Percentiles rank a stretch among this genome's conserved stretches.
phyloP scores from a whole-genome alignment of 352 stramenopile species.

The Globisporangium rhizosaccharum region DNA sequence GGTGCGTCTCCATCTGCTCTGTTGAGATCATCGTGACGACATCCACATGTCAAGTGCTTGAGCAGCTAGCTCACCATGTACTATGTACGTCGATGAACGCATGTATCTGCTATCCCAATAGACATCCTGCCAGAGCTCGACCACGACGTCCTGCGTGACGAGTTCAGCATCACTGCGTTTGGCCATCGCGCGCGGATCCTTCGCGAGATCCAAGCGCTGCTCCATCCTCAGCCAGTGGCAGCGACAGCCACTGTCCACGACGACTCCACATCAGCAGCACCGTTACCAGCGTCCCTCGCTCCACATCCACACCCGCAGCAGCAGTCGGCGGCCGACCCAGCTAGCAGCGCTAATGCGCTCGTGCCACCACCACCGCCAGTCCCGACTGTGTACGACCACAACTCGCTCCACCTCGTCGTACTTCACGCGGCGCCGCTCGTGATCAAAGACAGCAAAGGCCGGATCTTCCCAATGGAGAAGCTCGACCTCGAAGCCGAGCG shows the following conservation, averaged over 20 bases:
- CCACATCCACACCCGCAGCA: background rate
- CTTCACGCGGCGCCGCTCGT: slow-evolving; percentile 77
- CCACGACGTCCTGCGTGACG: slow-evolving; percentile 56
- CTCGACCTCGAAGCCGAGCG: slow-evolving; percentile 73
- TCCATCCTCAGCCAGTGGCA: slow-evolving; percentile 5
- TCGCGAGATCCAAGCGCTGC: slow-evolving; percentile 48
- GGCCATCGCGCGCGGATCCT: slow-evolving; percentile 54
- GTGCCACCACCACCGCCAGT: slow-evolving; percentile 4
- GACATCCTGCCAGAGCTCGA: slow-evolving; percentile 57
- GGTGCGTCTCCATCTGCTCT: slow-evolving; percentile 12
- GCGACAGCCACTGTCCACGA: background rate
- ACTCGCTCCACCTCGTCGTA: slow-evolving; percentile 70
- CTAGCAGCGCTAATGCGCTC: slow-evolving; percentile 1
- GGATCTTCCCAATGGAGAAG: slow-evolving; percentile 82
- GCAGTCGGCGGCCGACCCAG: slow-evolving; percentile 3
- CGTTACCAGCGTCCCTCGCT: background rate
- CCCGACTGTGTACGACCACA: slow-evolving; percentile 19
- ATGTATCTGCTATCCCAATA: slow-evolving; percentile 4
- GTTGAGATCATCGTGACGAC: no score
- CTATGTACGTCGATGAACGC: background rate
- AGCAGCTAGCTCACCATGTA: no score
- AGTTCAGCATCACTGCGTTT: slow-evolving; percentile 56
- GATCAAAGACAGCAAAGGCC: slow-evolving; percentile 63
- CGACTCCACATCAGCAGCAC: background rate
- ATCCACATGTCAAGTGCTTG: no score